Conservation (phyloP, 805 yeast species). For the Myxozyma geophila region DNA sequence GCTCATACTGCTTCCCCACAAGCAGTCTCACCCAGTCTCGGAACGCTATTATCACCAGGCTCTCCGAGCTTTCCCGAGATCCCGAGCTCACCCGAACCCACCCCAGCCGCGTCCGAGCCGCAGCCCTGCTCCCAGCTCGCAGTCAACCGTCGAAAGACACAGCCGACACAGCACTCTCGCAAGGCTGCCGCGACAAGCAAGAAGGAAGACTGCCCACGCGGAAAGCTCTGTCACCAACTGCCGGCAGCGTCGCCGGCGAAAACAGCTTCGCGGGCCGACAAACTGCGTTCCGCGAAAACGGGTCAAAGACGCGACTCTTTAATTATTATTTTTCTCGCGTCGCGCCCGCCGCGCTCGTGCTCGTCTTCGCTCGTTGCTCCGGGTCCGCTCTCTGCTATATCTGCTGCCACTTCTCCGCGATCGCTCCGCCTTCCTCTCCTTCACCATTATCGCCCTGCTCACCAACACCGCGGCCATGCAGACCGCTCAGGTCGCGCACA, state of each 20-base stretch:
- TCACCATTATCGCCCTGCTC: neutral
- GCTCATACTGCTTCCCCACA: no score
- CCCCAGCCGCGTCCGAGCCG: neutral
- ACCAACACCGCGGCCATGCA: neutral
- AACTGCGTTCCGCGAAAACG: neutral
- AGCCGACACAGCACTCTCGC: neutral
- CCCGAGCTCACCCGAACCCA: neutral
- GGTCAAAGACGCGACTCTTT: neutral
- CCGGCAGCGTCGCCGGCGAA: no score
- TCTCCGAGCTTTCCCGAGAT: no score
- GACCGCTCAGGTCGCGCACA: slow-evolving; percentile 2
- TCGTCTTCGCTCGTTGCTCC: neutral
- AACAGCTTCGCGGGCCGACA: neutral
- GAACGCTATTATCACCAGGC: no score
- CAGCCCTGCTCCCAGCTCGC: neutral
- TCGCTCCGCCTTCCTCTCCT: neutral
- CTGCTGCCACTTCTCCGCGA: no score
- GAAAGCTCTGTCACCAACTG: neutral
- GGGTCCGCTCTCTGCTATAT: neutral
- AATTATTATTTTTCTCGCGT: no score
- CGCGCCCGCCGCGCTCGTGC: neutral
- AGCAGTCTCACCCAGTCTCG: no score
- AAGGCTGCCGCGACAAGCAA: no score
- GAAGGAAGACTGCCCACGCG: neutral
- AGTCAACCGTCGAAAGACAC: neutral